Base-by-base conservation (phyloP, 2,329 filamentous ascomycete species). In the Orbilia oligospora region DNA sequence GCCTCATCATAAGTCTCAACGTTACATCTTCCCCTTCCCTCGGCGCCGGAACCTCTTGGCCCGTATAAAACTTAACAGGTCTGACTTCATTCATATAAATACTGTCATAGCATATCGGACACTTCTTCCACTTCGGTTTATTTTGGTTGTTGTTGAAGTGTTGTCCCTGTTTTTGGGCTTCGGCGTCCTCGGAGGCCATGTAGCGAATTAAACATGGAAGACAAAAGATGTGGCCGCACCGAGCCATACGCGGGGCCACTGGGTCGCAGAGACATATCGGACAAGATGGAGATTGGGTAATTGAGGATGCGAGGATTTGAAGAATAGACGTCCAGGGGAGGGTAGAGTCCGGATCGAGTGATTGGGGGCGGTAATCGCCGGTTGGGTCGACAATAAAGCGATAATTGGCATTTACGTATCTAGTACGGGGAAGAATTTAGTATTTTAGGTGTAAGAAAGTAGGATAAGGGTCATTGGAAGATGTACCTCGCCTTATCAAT, bases 151-250 rank as follows among this genome's bases (percentile, higher is more conserved):
- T 55, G 4, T 64, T 64, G 53, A 71, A 65, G 18, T 68, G 63
- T 33, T 91, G 94, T 80, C 91, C 90, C 0, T 88, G 87, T 1
- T 86, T 81, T 9, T 89, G 86, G 73, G 87, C 88, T 8, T 86
- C 85, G n/a, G 53, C 5, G 38, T 92, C 91, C n/a, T 92, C 91
- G 6, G 94, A 92, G 82, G 97, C 93, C 93, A 99, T 97, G 84
- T 97, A 99, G 63, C 96, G 91, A 80, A 98, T 93, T 79, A 98
- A 85, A 83, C 96, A 99, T 5, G 96, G 91, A 38, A 98, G 86
- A 83, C 96, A 99, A 84, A 97, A 98, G 12, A 99, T 97, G 83
- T 99, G 96, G 0, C 96, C 96, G 83, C 96, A 99, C 83, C 91
- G 95, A 49, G 96, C 94, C 95, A 99, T 99, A 71, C 96, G 91